phyloP scores from a whole-genome alignment of 2,329 filamentous ascomycete genomes.

The Thyridium curvatum region DNA sequence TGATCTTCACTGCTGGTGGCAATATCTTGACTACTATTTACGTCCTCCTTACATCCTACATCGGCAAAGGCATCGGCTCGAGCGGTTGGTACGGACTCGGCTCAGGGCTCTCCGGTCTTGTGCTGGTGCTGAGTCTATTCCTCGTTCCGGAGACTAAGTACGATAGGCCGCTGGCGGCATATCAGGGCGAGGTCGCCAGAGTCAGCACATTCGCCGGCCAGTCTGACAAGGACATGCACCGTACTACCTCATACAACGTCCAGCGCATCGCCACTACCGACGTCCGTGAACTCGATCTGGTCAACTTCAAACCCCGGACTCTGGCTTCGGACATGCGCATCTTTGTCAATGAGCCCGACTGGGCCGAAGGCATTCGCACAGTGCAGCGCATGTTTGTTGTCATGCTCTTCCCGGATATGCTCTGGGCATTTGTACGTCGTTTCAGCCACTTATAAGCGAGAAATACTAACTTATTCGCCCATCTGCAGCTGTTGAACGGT shows the following conservation, averaged over 20 bases:
- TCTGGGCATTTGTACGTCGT: background rate
- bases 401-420: slow-evolving; percentile 2
- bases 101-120: slow-evolving; percentile 17
- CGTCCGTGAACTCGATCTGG: slow-evolving; percentile 3
- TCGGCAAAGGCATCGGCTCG: slow-evolving; percentile 4
- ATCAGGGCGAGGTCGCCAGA: background rate
- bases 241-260: background rate
- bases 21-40: slow-evolving; percentile 4
- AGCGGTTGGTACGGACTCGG: slow-evolving; percentile 6
- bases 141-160: slow-evolving; percentile 16
- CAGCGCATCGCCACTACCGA: slow-evolving; percentile 3
- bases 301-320: slow-evolving; percentile 4
- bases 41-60: slow-evolving; percentile 6
- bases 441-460: background rate
- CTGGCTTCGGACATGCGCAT: slow-evolving; percentile 6
- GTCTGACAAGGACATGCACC: background rate
- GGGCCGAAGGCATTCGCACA: slow-evolving; percentile 4
- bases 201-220: background rate
- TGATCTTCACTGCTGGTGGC: slow-evolving; percentile 5
- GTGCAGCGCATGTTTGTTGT: slow-evolving; percentile 4
- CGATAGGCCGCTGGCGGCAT: slow-evolving; percentile 1
- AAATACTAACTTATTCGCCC: background rate
- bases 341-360: slow-evolving; percentile 6
- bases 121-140: slow-evolving; percentile 42
- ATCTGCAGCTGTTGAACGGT: slow-evolving; percentile 3